Conservation (phyloP, 768 basidiomycete species). For the Suillus discolor region DNA sequence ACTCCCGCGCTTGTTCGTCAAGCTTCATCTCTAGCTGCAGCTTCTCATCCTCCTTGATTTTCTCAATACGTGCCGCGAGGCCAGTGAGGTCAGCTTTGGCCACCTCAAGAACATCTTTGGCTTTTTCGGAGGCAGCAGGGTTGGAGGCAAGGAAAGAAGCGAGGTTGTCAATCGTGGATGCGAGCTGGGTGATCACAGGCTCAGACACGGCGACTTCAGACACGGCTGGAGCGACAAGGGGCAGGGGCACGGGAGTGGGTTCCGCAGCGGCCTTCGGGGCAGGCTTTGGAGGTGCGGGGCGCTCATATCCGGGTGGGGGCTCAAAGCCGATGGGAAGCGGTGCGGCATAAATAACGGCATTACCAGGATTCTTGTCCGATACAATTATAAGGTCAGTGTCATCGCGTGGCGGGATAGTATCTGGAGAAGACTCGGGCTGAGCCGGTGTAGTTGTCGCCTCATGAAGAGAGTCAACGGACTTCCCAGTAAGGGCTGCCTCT, state of each 20-base stretch:
- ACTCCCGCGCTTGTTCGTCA: conserved; percentile 85
- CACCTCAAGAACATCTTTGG: conserved; percentile 71
- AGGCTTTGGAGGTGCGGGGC: conserved; percentile 57
- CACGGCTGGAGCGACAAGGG: conserved; percentile 81
- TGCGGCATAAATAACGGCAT: conserved; percentile 53
- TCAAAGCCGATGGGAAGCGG: conserved; percentile 94
- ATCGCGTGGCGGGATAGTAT: conserved; percentile 26
- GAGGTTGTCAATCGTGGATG: conserved; percentile 89
- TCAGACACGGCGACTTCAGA: conserved; percentile 73
- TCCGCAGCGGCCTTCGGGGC: conserved; percentile 31
- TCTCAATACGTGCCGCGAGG: conserved; percentile 75
- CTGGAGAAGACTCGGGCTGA: conserved; percentile 28
- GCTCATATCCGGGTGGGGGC: conserved; percentile 85
- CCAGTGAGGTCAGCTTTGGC: conserved; percentile 82
- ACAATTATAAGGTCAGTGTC: conserved; percentile 29
- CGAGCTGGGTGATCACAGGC: conserved; percentile 92
- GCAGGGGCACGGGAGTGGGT: conserved; percentile 49
- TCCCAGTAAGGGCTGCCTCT: conserved; percentile 65
- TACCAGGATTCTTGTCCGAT: conserved; percentile 30
- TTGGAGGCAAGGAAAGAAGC: conserved; percentile 80
- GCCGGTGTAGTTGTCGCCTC: conserved; percentile 26
- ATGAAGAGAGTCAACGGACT: conserved; percentile 33
- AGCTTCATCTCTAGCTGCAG: conserved; percentile 62
- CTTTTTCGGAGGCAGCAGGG: conserved; percentile 66
- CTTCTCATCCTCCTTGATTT: conserved; percentile 80